Conservation (phyloP, 1,139 yeast genomes). For the Zygosaccharomyces sapae region DNA sequence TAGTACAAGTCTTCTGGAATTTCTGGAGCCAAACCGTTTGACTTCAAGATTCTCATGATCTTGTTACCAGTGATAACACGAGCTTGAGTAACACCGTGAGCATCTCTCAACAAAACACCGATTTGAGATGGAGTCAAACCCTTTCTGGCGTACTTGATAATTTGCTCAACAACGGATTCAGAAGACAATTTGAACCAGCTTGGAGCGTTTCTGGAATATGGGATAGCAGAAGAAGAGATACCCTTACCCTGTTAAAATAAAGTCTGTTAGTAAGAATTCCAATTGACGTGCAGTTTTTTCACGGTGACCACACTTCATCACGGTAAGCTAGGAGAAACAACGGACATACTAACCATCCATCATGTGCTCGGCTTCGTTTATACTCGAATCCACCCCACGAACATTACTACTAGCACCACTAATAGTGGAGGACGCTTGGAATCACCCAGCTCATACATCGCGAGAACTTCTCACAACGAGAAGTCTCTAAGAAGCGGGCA, state of each 20-base stretch:
- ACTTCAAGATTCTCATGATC: conserved; percentile 97
- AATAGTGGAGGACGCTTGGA: conserved; percentile 20
- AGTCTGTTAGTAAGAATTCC: conserved; percentile 11
- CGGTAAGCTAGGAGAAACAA: neutral
- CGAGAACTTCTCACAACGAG: conserved; percentile 10
- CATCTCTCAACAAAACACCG: conserved; percentile 99
- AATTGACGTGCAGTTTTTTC: neutral
- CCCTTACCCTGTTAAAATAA: conserved; percentile 79
- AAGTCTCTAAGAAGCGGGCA: conserved; percentile 11
- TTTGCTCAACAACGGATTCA: conserved; percentile 95
- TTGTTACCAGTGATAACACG: conserved; percentile 99
- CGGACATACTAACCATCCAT: neutral
- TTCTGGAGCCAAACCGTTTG: conserved; percentile 99
- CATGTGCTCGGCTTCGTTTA: neutral
- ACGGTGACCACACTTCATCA: conserved; percentile 3
- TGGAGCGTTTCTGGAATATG: conserved; percentile 98
- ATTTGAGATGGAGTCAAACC: conserved; percentile 99
- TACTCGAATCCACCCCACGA: neutral
- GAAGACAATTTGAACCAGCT: conserved; percentile 98
- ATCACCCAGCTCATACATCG: conserved; percentile 36
- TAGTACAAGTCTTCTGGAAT: conserved; percentile 99
- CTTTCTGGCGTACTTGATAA: conserved; percentile 99
- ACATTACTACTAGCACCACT: too few relatives aligned
- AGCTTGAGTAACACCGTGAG: conserved; percentile 99
- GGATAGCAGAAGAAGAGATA: conserved; percentile 97